Evolutionary conservation across 2,329 filamentous ascomycete species (phyloP).

Genomic region (Calonectria naviculata): DNA sequence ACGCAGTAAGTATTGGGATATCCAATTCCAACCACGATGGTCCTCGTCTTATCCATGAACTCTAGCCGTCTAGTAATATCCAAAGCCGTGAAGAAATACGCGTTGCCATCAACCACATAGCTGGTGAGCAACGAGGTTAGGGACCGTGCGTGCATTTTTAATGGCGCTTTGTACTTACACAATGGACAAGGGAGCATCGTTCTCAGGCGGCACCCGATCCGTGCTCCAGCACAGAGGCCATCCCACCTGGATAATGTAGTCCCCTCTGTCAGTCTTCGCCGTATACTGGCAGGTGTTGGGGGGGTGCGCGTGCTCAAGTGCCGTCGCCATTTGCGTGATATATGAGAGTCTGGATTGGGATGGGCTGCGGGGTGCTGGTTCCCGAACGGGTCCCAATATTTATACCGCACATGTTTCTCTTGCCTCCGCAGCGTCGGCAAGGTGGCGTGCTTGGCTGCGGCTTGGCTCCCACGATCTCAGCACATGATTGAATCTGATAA

Average conservation of each 20-base stretch:
- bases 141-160: neutral
- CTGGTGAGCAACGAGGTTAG: neutral
- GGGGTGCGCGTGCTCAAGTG: neutral
- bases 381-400: neutral
- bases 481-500: neutral
- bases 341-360: neutral
- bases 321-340: neutral
- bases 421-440: neutral
- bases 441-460: neutral
- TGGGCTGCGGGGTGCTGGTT: neutral
- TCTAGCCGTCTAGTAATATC: neutral
- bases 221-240: conserved; percentile 2
- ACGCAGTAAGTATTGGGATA: neutral
- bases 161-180: neutral
- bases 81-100: neutral
- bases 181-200: neutral
- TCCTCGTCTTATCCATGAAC: neutral
- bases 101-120: neutral
- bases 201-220: neutral
- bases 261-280: neutral
- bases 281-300: neutral
- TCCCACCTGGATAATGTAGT: neutral
- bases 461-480: neutral
- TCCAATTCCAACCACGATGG: neutral
- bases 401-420: neutral